phyloP scores from a whole-genome alignment of 495 filamentous ascomycete species.

The Talaromyces proteolyticus region DNA sequence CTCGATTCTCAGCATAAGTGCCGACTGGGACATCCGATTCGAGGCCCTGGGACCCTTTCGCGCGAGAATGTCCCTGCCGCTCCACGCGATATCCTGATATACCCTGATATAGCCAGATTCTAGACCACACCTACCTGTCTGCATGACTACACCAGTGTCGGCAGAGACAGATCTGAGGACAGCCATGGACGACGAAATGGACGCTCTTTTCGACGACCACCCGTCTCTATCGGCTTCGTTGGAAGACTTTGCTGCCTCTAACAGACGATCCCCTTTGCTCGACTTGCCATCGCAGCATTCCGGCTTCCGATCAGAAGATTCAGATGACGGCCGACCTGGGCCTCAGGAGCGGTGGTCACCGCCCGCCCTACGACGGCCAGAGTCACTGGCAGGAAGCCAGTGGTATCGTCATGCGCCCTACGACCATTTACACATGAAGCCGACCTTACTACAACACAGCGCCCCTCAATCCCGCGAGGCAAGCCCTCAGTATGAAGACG shows the following conservation, averaged over 20 bases:
- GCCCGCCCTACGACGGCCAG: slow-evolving; percentile 49
- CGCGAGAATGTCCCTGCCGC: too few species aligned
- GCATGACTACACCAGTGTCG: background rate
- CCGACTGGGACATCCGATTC: too few species aligned
- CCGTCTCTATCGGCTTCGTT: slow-evolving; percentile 66
- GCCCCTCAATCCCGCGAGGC: slow-evolving; percentile 46
- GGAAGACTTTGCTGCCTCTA: slow-evolving; percentile 61
- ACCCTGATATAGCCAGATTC: too few species aligned
- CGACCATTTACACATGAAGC: slow-evolving; percentile 31
- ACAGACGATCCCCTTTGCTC: slow-evolving; percentile 47
- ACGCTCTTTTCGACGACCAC: slow-evolving; percentile 57
- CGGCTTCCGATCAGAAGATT: slow-evolving; percentile 64
- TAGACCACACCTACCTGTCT: background rate
- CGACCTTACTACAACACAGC: slow-evolving; percentile 30
- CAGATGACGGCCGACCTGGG: slow-evolving; percentile 32
- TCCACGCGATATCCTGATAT: too few species aligned
- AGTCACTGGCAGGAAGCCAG: slow-evolving; percentile 40
- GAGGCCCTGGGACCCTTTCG: too few species aligned
- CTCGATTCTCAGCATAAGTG: too few species aligned
- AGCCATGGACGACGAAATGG: slow-evolving; percentile 43
- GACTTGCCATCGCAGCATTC: slow-evolving; percentile 68
- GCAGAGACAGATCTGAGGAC: slow-evolving; percentile 24
- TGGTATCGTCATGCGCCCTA: slow-evolving; percentile 58
- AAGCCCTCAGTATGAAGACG: slow-evolving; percentile 53
- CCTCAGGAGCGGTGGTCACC: slow-evolving; percentile 50